Evolutionary conservation across 331 rosid species (phyloP), one percentile per base, ranked within the genome.

Genomic region (Stylosanthes scabra): DNA sequence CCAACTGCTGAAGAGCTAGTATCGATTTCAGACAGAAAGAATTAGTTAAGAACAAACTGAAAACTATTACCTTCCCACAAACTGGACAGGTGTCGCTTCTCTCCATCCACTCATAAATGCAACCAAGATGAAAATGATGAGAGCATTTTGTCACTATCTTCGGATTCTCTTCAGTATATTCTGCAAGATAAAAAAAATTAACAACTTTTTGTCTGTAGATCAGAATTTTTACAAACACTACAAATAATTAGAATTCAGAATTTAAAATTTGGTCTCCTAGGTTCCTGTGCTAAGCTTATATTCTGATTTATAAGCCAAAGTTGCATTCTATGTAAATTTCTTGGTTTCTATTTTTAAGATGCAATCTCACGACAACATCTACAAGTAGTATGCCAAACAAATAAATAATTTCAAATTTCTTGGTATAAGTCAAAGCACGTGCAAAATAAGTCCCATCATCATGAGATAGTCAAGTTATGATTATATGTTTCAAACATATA

Each of bases 81-180:
- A 95, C 99, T 11, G 99, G 99, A 84, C 99, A 95, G 76, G 68
- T 95, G 42, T 92, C 98, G 81, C 99, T 95, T 90, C 99, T 90
- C 85, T 95, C 99, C 99, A 92, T 95, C 99, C 99, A 95, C 81
- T 95, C 99, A 68, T 90, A 95, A 79, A 95, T 95, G 89, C 99
- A 95, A 79, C 97, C 90, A 51, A 95, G 99, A 85, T 95, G 99
- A 77, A 78, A 95, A 83, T 95, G 99, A 82, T 95, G 99, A 71
- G 83, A 82, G 87, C 99, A 95, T 75, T 90, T 87, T 58, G 97
- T 95, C 87, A 86, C n/a, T 83, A 95, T 95, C 89, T 79, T 95
- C 6, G 99, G 99, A 82, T 95, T 92, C 84, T 95, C 99, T 46
- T 83, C 75, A 10, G 97, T 83, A 77, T 95, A 95, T 69, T 95